Evolutionary conservation across 2,329 filamentous ascomycete genomes (phyloP).

Genomic region (Fusarium mexicanum): DNA sequence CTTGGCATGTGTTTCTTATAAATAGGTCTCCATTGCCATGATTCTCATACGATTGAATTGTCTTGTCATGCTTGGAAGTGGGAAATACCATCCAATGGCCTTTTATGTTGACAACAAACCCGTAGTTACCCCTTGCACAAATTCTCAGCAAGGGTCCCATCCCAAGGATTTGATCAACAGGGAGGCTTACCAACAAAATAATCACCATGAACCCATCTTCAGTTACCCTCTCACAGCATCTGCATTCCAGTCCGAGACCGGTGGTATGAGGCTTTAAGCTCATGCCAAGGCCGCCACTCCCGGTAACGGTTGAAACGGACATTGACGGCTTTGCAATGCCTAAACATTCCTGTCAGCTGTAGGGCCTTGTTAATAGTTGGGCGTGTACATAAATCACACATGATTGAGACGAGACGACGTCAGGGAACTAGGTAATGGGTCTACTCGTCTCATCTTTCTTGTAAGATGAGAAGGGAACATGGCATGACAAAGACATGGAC

Average conservation of each 20-base stretch:
- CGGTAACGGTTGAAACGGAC: slow-evolving; percentile 32
- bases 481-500: slow-evolving; percentile 8
- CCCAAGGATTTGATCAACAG: slow-evolving; percentile 9
- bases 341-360: slow-evolving; percentile 16
- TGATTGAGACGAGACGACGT: neutral
- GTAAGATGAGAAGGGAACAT: neutral
- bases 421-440: neutral
- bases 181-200: neutral
- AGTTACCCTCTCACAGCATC: neutral
- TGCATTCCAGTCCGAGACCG: slow-evolving; percentile 20
- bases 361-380: neutral
- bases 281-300: slow-evolving; percentile 31
- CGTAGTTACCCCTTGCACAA: neutral
- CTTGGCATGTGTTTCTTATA: neutral
- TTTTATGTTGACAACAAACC: neutral
- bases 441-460: neutral
- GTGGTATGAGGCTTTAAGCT: slow-evolving; percentile 3
- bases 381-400: neutral
- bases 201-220: neutral
- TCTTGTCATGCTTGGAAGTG: neutral
- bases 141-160: neutral
- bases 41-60: neutral
- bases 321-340: slow-evolving; percentile 10
- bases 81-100: neutral
- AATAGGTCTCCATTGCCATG: neutral